These are phyloP conservation scores for Tuber indicum DNA, from an alignment of 495 filamentous ascomycete species.

Conservation along the genomic window DNA sequence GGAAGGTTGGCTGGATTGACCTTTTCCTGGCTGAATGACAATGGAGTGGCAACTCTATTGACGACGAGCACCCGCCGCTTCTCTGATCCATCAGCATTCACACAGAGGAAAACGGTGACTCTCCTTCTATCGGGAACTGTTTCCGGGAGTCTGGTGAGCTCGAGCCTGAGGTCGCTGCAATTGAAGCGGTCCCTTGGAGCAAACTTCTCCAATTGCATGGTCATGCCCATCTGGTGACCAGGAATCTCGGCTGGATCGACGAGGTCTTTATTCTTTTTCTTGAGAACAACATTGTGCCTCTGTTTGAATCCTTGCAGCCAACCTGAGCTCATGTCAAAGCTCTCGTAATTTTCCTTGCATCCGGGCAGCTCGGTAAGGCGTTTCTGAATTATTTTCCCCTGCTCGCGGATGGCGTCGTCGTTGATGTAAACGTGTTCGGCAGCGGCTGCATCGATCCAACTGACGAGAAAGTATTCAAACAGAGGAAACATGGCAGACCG, in stretches of 20 bases:
- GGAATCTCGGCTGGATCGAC: constrained; percentile 26
- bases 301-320: constrained; percentile 37
- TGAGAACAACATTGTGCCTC: constrained; percentile 33
- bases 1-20: constrained; percentile 36
- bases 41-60: constrained; percentile 26
- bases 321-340: constrained; percentile 33
- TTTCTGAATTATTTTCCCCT: constrained; percentile 32
- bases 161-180: constrained; percentile 27
- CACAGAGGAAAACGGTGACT: constrained; percentile 31
- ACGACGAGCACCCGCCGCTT: constrained; percentile 32
- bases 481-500: constrained; percentile 33
- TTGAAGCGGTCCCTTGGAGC: constrained; percentile 27
- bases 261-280: constrained; percentile 29
- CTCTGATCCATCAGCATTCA: constrained; percentile 32
- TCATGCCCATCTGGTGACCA: constrained; percentile 18
- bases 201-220: constrained; percentile 30
- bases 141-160: constrained; percentile 28
- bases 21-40: constrained; percentile 23
- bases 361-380: constrained; percentile 19
- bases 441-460: constrained; percentile 35
- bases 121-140: constrained; percentile 18
- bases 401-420: constrained; percentile 25
- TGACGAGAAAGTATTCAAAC: constrained; percentile 33
- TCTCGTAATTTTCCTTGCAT: constrained; percentile 32
- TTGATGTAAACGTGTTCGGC: constrained; percentile 28